Conservation (phyloP, 2,329 filamentous ascomycete species). For the Scedosporium minutisporum region DNA sequence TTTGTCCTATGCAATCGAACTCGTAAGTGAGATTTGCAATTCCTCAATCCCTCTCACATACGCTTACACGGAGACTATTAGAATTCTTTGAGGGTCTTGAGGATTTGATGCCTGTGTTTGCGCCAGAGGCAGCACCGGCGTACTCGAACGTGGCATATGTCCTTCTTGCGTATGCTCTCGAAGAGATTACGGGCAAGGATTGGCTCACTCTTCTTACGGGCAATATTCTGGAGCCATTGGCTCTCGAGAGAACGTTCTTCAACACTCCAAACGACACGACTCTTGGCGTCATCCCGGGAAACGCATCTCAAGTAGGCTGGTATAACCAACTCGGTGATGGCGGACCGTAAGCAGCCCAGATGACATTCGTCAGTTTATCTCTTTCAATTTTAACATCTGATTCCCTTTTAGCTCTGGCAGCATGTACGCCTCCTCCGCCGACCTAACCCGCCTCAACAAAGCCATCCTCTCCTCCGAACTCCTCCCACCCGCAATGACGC, state of each 20-base stretch:
- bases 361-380: background rate
- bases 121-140: conserved; percentile 20
- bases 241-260: conserved; percentile 20
- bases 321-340: conserved; percentile 15
- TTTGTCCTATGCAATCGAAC: conserved; percentile 8
- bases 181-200: conserved; percentile 25
- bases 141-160: conserved; percentile 27
- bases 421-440: conserved; percentile 22
- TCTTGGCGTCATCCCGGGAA: conserved; percentile 12
- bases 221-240: conserved; percentile 21
- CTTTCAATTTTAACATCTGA: background rate
- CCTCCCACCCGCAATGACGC: conserved; percentile 20
- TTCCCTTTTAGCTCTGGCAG: conserved; percentile 10
- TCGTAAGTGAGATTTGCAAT: conserved; percentile 2
- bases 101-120: conserved; percentile 21
- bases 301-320: conserved; percentile 13
- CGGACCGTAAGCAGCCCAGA: conserved; percentile 9
- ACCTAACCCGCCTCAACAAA: conserved; percentile 23
- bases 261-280: conserved; percentile 11
- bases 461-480: conserved; percentile 26
- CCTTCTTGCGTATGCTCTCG: conserved; percentile 27
- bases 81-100: conserved; percentile 12
- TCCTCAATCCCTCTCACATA: background rate
- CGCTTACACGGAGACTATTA: background rate
- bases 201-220: conserved; percentile 18